These are phyloP conservation scores for Penicillium vulpinum DNA, from an alignment of 2,329 filamentous ascomycete genomes.

Conservation along the genomic window DNA sequence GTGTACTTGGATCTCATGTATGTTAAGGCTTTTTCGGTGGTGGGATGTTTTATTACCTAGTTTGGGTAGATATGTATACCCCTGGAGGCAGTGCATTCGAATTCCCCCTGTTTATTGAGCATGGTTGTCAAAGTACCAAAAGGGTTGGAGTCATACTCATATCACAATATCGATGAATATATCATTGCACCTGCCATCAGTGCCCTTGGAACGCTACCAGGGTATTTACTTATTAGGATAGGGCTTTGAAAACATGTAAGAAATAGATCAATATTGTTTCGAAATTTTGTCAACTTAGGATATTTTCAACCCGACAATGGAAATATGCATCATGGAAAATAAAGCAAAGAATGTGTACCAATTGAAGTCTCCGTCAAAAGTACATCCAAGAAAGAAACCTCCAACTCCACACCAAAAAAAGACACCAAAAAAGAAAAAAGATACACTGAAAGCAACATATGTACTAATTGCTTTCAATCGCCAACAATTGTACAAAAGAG, in stretches of 20 bases:
- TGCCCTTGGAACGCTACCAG: background rate
- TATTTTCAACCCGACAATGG: background rate
- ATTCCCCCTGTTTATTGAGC: background rate
- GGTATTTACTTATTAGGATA: background rate
- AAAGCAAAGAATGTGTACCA: conserved; percentile 2
- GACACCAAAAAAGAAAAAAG: background rate
- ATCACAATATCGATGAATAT: background rate
- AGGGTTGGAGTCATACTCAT: background rate
- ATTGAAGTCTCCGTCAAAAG: background rate
- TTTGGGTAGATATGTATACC: conserved; percentile 10
- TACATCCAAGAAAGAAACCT: conserved; percentile 1
- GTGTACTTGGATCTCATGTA: background rate
- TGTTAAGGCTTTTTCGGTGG: conserved; percentile 9
- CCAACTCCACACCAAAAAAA: background rate
- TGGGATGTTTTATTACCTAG: conserved; percentile 5
- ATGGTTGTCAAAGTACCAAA: background rate
- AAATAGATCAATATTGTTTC: background rate
- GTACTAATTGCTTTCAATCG: background rate
- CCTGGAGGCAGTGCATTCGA: conserved; percentile 15
- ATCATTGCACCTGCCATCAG: background rate
- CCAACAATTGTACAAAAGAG: conserved; percentile 2
- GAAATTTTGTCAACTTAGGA: background rate
- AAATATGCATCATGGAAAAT: background rate
- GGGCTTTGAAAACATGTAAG: background rate
- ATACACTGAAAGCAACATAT: conserved; percentile 4